Percentiles rank a stretch among this genome's conserved stretches.
Conservation (phyloP, 495 filamentous ascomycete genomes). For the Neurospora sp. region DNA sequence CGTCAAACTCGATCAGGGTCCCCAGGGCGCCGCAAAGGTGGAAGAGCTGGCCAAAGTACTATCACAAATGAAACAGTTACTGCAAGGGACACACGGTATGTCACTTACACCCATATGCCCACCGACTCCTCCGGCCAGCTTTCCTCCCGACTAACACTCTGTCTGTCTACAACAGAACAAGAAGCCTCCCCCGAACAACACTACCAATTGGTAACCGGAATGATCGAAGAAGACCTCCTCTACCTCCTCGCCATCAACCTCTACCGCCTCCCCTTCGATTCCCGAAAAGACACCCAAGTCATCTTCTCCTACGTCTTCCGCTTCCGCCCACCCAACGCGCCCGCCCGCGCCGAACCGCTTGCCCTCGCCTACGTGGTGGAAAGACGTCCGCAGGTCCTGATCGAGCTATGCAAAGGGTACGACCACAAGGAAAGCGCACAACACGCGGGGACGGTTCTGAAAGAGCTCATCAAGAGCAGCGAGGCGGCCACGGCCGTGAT, state of each 20-base stretch:
- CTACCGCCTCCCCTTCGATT: conserved; percentile 82
- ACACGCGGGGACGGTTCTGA: conserved; percentile 80
- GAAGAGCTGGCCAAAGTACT: conserved; percentile 58
- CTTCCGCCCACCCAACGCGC: conserved; percentile 55
- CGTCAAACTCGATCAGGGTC: conserved; percentile 39
- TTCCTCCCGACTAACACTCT: background rate
- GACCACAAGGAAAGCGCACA: conserved; percentile 84
- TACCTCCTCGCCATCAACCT: conserved; percentile 71
- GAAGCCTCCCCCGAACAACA: conserved; percentile 82
- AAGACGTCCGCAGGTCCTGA: conserved; percentile 73
- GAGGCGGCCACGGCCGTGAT: conserved; percentile 71
- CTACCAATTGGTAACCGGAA: conserved; percentile 62
- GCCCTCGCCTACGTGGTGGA: conserved; percentile 80
- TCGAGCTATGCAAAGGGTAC: conserved; percentile 85
- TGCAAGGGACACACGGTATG: conserved; percentile 74
- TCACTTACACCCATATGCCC: background rate
- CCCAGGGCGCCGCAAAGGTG: conserved; percentile 42
- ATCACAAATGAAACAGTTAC: conserved; percentile 69
- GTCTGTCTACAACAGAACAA: conserved; percentile 45
- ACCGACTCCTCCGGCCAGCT: too few species aligned
- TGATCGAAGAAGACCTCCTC: conserved; percentile 82
- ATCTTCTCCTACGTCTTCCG: conserved; percentile 84
- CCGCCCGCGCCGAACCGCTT: conserved; percentile 55
- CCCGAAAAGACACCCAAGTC: conserved; percentile 79
- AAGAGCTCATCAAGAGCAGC: conserved; percentile 89